Evolutionary conservation across 306 rosid species (phyloP).

Genomic region (Quercus cerris): DNA sequence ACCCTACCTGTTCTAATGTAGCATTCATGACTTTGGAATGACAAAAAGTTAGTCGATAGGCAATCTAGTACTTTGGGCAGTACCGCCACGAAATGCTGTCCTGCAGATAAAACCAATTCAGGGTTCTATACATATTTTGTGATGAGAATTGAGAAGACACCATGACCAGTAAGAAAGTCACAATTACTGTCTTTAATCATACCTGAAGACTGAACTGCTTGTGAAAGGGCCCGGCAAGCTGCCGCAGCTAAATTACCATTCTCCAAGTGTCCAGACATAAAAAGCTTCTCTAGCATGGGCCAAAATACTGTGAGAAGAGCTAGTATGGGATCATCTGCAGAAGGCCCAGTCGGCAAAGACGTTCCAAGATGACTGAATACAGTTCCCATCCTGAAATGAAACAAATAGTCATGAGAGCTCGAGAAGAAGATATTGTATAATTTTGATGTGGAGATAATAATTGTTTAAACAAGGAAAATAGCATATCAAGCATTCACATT

Average conservation of each 20-base stretch:
- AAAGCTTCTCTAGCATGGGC: slow-evolving; percentile 86
- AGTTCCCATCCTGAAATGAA: slow-evolving; percentile 80
- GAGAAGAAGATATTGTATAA: slow-evolving; percentile 9
- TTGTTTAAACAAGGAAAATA: not conserved
- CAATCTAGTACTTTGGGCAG: slow-evolving; percentile 83
- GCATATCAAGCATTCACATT: not conserved
- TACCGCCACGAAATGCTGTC: slow-evolving; percentile 71
- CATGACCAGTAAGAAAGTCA: slow-evolving; percentile 6
- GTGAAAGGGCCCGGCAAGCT: slow-evolving; percentile 93
- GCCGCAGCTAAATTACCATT: slow-evolving; percentile 75
- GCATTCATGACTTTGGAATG: slow-evolving; percentile 89
- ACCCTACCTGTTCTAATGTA: slow-evolving; percentile 85
- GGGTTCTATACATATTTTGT: not conserved
- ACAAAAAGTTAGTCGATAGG: slow-evolving; percentile 73
- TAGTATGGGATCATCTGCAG: slow-evolving; percentile 71
- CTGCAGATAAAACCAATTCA: slow-evolving; percentile 42
- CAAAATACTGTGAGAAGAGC: slow-evolving; percentile 71
- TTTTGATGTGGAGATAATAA: not conserved
- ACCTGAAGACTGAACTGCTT: slow-evolving; percentile 94
- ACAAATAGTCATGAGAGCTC: slow-evolving; percentile 9
- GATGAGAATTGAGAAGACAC: slow-evolving; percentile 7
- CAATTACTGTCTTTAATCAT: slow-evolving; percentile 14
- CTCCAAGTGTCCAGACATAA: slow-evolving; percentile 89
- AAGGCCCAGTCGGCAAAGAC: slow-evolving; percentile 48
- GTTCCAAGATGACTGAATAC: slow-evolving; percentile 77